A percentile compares a stretch with the other conserved stretches of the same genome.
phyloP scores from a whole-genome alignment of 768 basidiomycete species.

The Scleroderma citrinum region DNA sequence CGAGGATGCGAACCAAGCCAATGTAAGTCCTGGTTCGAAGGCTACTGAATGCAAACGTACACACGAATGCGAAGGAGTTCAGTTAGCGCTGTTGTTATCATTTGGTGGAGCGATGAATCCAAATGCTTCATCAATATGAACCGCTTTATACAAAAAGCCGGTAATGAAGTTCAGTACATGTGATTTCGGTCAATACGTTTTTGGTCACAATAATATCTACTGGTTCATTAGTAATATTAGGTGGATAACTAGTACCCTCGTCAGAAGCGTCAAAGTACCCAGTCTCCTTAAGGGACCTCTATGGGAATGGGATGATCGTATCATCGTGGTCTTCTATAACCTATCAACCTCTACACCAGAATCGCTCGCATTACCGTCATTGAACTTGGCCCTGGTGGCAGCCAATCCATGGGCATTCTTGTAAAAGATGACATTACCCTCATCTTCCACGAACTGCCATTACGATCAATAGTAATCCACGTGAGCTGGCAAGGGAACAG shows the following conservation, averaged over 20 bases:
- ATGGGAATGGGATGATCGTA: not conserved
- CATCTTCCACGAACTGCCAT: constrained; percentile 83
- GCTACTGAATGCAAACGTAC: constrained; percentile 33
- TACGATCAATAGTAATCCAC: not conserved
- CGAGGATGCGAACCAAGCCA: not conserved
- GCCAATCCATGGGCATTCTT: constrained; percentile 83
- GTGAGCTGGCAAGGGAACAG: not conserved
- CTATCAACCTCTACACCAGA: constrained; percentile 58
- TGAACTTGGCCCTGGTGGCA: constrained; percentile 56
- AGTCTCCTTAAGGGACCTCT: not conserved
- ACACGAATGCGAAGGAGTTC: constrained; percentile 60
- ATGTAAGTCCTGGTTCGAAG: constrained; percentile 1
- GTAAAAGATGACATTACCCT: constrained; percentile 86
- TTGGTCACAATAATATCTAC: not conserved
- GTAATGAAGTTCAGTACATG: too few species aligned
- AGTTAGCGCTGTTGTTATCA: constrained; percentile 53
- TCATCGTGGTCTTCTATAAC: constrained; percentile 18
- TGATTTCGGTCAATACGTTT: not conserved
- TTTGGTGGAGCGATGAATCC: constrained; percentile 13
- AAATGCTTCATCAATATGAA: too few species aligned
- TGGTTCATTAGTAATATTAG: not conserved
- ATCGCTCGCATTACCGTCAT: constrained; percentile 54
- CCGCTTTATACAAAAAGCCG: too few species aligned
- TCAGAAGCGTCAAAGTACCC: too few species aligned
- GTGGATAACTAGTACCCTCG: not conserved